phyloP scores from a whole-genome alignment of 2,329 filamentous ascomycete genomes.

The Pezicula carpinea region DNA sequence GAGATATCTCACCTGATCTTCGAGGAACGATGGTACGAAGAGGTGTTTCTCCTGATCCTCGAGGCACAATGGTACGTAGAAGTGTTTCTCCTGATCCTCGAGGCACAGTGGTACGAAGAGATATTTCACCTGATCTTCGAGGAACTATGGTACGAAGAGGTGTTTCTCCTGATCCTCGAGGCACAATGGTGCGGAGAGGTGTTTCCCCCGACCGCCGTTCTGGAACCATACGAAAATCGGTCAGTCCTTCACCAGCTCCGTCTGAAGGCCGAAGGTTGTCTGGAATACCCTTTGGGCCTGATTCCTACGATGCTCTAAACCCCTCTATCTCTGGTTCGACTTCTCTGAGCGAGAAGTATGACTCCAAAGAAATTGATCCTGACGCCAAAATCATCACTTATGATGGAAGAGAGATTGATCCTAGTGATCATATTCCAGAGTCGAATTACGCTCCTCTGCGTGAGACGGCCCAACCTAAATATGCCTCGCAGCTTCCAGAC shows the following conservation, averaged over 20 bases:
- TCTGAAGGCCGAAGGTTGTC: slow-evolving; percentile 48
- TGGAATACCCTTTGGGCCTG: slow-evolving; percentile 66
- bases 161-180: too few relatives aligned
- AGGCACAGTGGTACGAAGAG: too few relatives aligned
- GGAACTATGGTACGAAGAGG: too few relatives aligned
- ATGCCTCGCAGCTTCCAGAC: slow-evolving; percentile 30
- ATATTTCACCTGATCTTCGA: too few relatives aligned
- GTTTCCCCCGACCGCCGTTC: not conserved
- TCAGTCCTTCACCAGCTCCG: slow-evolving; percentile 62
- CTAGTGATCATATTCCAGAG: slow-evolving; percentile 74
- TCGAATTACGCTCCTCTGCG: slow-evolving; percentile 28
- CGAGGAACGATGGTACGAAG: too few relatives aligned
- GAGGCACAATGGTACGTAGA: too few relatives aligned
- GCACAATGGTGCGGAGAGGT: too few relatives aligned
- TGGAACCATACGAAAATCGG: slow-evolving; percentile 59
- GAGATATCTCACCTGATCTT: too few relatives aligned
- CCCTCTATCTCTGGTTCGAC: slow-evolving; percentile 39
- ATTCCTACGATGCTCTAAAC: slow-evolving; percentile 71
- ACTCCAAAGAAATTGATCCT: slow-evolving; percentile 37
- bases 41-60: slow-evolving; percentile 1
- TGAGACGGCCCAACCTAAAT: slow-evolving; percentile 44
- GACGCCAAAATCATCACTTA: slow-evolving; percentile 70
- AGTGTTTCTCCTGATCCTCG: too few relatives aligned
- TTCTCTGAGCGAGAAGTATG: slow-evolving; percentile 25
- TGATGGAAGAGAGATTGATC: slow-evolving; percentile 73